Evolutionary conservation across 805 yeast species (phyloP).

Genomic region (Starmerella floricola): DNA sequence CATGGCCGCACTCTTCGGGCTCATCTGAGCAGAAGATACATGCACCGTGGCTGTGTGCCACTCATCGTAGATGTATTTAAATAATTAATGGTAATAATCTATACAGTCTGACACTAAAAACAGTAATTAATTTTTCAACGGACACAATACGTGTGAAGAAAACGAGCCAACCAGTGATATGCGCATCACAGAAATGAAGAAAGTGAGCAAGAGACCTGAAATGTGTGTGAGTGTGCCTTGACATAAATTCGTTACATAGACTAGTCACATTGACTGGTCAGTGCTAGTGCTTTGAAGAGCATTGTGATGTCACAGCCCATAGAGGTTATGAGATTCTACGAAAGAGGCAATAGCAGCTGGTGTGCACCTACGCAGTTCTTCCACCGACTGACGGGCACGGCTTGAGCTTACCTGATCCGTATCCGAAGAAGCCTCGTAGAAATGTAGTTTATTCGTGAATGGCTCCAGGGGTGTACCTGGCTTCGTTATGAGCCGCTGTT

Average conservation of each 20-base stretch:
- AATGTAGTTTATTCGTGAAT: conserved; percentile 5
- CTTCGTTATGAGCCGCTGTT: not conserved
- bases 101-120: not conserved
- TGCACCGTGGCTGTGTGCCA: too few species aligned
- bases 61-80: not conserved
- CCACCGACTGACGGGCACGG: conserved; percentile 17
- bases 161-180: too few species aligned
- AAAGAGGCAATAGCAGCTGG: conserved; percentile 18
- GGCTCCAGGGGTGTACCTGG: not conserved
- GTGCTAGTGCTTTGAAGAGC: too few species aligned
- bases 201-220: too few species aligned
- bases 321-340: conserved; percentile 9
- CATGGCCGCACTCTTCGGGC: conserved; percentile 16
- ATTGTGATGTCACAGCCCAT: conserved; percentile 6
- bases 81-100: not conserved
- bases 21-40: conserved; percentile 10
- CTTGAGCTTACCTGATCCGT: conserved; percentile 22
- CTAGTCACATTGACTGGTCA: too few species aligned
- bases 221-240: too few species aligned
- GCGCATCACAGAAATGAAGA: too few species aligned
- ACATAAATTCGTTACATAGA: too few species aligned
- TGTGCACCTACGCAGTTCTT: conserved; percentile 6
- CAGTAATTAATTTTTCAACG: not conserved
- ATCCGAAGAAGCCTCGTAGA: conserved; percentile 8
- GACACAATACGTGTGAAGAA: too few species aligned